Conservation (phyloP, 1,139 yeast genomes). For the Tardiomyces digboiensis region DNA sequence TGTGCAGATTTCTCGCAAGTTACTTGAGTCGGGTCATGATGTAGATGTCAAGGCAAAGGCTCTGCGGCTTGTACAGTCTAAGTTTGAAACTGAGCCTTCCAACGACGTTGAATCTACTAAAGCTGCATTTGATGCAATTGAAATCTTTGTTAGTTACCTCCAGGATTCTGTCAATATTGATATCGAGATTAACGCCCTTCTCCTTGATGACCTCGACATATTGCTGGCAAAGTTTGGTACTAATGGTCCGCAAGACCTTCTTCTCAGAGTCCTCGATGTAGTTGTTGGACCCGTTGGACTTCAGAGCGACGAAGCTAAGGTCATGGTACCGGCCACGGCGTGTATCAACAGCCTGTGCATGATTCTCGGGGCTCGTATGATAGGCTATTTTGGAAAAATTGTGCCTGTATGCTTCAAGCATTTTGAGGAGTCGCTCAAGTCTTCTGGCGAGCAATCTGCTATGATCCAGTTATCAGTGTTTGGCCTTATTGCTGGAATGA, state of each 20-base stretch:
- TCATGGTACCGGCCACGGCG: constrained; percentile 67
- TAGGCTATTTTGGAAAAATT: constrained; percentile 78
- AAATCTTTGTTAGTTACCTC: constrained; percentile 8
- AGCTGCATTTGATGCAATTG: constrained; percentile 25
- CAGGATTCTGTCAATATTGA: constrained; percentile 4
- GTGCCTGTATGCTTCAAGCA: constrained; percentile 64
- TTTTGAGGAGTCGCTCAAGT: constrained; percentile 32
- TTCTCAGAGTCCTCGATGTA: constrained; percentile 38
- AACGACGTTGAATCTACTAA: constrained; percentile 25
- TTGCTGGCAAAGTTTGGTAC: constrained; percentile 56
- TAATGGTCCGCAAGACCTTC: constrained; percentile 39
- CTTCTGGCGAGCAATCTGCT: constrained; percentile 21
- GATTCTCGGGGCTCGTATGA: constrained; percentile 73
- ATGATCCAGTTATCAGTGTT: constrained; percentile 43
- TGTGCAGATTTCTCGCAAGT: constrained; percentile 51
- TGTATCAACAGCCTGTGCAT: constrained; percentile 62
- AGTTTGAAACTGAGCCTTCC: constrained; percentile 42
- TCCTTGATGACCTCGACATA: constrained; percentile 58
- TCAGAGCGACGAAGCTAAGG: constrained; percentile 40
- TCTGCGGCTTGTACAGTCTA: constrained; percentile 49
- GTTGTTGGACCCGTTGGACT: constrained; percentile 47
- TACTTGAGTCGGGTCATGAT: constrained; percentile 31
- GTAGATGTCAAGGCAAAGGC: constrained; percentile 24
- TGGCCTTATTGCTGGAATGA: constrained; percentile 61
- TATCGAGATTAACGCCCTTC: constrained; percentile 40